phyloP scores from a whole-genome alignment of 306 rosid genomes.

The Cicer judaicum region DNA sequence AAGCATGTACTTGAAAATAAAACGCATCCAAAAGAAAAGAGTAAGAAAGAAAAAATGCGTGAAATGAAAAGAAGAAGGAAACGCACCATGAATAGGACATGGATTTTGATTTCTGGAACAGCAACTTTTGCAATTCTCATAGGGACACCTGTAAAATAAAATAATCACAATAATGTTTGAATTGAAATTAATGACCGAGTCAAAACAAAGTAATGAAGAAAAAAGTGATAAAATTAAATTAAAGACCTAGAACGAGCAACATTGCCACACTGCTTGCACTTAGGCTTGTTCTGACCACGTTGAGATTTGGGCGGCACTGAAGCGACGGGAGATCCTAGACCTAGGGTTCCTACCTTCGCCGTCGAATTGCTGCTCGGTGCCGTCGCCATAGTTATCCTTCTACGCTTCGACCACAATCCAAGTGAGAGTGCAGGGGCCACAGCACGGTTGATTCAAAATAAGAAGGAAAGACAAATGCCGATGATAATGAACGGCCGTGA shows the following conservation, averaged over 20 bases:
- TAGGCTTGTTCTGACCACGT: conserved; percentile 61
- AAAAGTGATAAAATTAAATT: not conserved
- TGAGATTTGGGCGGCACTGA: conserved; percentile 45
- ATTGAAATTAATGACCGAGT: not conserved
- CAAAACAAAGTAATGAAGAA: not conserved
- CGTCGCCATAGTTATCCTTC: conserved; percentile 10
- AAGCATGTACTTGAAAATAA: not conserved
- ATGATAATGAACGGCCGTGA: not conserved
- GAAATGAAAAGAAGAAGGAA: not conserved
- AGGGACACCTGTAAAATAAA: conserved; percentile 78
- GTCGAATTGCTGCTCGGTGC: conserved; percentile 16
- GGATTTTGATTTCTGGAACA: conserved; percentile 94
- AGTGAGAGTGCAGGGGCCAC: not conserved
- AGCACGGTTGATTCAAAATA: not conserved
- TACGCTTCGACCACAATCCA: not conserved
- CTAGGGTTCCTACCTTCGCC: conserved; percentile 41
- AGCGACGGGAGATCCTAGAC: not conserved
- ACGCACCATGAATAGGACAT: conserved; percentile 82
- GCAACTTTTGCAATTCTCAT: conserved; percentile 90
- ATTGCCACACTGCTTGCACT: conserved; percentile 86
- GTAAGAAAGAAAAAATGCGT: not conserved
- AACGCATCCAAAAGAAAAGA: not conserved
- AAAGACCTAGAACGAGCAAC: conserved; percentile 88
- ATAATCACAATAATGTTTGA: not conserved
- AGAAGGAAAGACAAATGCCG: not conserved